These are phyloP conservation scores for Astrothelium macrocarpum DNA, from an alignment of 495 filamentous ascomycete species.

Conservation along the genomic window DNA sequence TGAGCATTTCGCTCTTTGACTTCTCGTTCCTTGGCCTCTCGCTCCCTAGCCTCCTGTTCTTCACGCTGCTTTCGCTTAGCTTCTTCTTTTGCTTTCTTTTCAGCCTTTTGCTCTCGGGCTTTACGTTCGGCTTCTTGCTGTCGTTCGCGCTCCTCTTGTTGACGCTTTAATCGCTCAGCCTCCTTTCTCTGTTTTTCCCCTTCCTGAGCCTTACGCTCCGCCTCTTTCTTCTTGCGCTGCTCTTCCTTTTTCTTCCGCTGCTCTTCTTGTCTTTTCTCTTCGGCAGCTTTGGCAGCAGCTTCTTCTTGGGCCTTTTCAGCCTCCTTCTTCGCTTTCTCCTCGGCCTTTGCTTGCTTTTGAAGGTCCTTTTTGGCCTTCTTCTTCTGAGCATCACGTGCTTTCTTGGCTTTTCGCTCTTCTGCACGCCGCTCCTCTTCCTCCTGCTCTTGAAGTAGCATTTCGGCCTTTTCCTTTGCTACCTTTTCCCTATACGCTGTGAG, in stretches of 20 bases:
- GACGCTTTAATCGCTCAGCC: slow-evolving; percentile 63
- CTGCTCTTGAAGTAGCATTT: slow-evolving; percentile 84
- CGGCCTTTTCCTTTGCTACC: slow-evolving; percentile 82
- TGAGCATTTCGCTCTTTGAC: slow-evolving; percentile 40
- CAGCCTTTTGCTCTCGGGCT: slow-evolving; percentile 63
- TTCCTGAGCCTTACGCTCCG: slow-evolving; percentile 81
- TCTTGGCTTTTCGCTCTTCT: slow-evolving; percentile 77
- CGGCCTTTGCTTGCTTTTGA: slow-evolving; percentile 78
- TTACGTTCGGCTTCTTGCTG: slow-evolving; percentile 68
- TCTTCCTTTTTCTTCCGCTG: slow-evolving; percentile 72
- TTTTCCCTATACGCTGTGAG: slow-evolving; percentile 96
- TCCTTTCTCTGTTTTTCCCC: slow-evolving; percentile 76
- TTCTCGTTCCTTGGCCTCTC: slow-evolving; percentile 47
- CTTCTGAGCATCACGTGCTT: slow-evolving; percentile 84
- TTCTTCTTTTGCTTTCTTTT: slow-evolving; percentile 59
- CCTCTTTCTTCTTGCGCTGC: slow-evolving; percentile 82
- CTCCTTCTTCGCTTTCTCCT: slow-evolving; percentile 77
- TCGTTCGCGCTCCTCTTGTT: slow-evolving; percentile 74
- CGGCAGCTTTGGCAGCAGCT: slow-evolving; percentile 60
- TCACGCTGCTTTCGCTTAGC: slow-evolving; percentile 54
- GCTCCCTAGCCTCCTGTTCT: slow-evolving; percentile 66
- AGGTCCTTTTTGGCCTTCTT: slow-evolving; percentile 80
- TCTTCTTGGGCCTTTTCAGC: slow-evolving; percentile 90
- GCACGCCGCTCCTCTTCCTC: slow-evolving; percentile 69
- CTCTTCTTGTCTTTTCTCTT: slow-evolving; percentile 74